Percentiles rank a stretch among this genome's conserved stretches.
These are phyloP conservation scores for Lactifluus pinguis DNA, from an alignment of 768 basidiomycete species.

Conservation along the genomic window DNA sequence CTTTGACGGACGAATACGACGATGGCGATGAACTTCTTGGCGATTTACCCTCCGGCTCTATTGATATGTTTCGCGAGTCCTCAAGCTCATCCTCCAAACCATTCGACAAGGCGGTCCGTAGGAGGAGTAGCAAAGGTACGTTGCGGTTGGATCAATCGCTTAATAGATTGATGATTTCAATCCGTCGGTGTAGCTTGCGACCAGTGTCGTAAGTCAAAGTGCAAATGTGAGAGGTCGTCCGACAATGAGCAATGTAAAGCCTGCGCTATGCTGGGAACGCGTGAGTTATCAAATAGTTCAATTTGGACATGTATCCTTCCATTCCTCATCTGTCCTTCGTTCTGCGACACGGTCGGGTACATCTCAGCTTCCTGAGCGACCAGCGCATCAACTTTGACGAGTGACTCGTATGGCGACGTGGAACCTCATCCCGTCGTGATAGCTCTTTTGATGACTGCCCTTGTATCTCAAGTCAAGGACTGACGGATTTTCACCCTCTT, in stretches of 20 bases:
- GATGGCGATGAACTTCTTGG: constrained; percentile 47
- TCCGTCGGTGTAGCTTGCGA: constrained; percentile 53
- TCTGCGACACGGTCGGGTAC: not conserved
- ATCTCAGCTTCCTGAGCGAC: constrained; percentile 1
- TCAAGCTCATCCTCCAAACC: constrained; percentile 18
- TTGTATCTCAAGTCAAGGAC: constrained; percentile 11
- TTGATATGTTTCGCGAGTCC: constrained; percentile 19
- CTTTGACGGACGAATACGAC: constrained; percentile 57
- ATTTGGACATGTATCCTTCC: not conserved
- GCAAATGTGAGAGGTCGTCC: constrained; percentile 67
- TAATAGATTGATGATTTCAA: not conserved
- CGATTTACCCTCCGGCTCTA: constrained; percentile 32
- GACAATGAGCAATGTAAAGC: constrained; percentile 63
- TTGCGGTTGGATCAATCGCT: not conserved
- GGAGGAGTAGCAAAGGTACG: constrained; percentile 71
- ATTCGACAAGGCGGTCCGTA: constrained; percentile 49
- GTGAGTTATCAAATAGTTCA: constrained; percentile 33
- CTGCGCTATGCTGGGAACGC: constrained; percentile 61
- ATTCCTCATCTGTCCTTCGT: not conserved
- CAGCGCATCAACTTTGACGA: not conserved
- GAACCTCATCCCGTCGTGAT: not conserved
- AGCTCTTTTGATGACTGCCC: not conserved
- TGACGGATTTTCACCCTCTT: constrained; percentile 8
- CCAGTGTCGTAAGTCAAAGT: constrained; percentile 70
- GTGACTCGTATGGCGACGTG: not conserved